Percentiles rank a stretch among this genome's conserved stretches.
These are phyloP conservation scores for Phascolomyces articulosus DNA, from an alignment of 371 early-diverging fungal genomes.

Conservation along the genomic window DNA sequence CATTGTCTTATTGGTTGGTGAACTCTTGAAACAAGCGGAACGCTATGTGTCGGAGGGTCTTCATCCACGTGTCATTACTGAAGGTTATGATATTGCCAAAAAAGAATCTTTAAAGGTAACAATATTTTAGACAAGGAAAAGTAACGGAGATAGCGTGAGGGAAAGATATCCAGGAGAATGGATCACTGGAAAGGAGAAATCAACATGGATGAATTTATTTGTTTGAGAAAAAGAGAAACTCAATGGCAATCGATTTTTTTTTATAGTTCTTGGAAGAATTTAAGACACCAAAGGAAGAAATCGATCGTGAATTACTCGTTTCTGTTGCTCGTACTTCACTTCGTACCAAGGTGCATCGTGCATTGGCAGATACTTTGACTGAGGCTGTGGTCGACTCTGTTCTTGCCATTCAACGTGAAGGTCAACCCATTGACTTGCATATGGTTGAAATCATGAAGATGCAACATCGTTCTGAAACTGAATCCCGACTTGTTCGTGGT, in stretches of 20 bases:
- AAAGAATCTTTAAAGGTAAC: conserved; percentile 88
- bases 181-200: too few relatives aligned
- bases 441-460: conserved; percentile 99
- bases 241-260: background rate
- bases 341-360: conserved; percentile 93
- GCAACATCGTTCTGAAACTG: conserved; percentile 96
- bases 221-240: background rate
- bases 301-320: conserved; percentile 92
- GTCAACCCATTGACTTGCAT: conserved; percentile 95
- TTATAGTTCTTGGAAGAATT: conserved; percentile 87
- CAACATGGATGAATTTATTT: background rate
- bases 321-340: conserved; percentile 95
- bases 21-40: conserved; percentile 96
- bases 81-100: conserved; percentile 97
- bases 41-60: conserved; percentile 97
- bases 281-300: conserved; percentile 62
- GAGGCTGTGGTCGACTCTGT: conserved; percentile 98
- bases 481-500: conserved; percentile 95
- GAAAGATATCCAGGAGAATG: background rate
- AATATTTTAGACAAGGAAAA: background rate
- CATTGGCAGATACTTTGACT: conserved; percentile 90
- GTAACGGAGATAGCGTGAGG: background rate
- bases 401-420: conserved; percentile 78
- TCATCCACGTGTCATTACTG: conserved; percentile 95
- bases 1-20: conserved; percentile 95